Evolutionary conservation across 352 stramenopile species (phyloP), one percentile per base, ranked within the genome.

Genomic region (Plasmopara halstedii): DNA sequence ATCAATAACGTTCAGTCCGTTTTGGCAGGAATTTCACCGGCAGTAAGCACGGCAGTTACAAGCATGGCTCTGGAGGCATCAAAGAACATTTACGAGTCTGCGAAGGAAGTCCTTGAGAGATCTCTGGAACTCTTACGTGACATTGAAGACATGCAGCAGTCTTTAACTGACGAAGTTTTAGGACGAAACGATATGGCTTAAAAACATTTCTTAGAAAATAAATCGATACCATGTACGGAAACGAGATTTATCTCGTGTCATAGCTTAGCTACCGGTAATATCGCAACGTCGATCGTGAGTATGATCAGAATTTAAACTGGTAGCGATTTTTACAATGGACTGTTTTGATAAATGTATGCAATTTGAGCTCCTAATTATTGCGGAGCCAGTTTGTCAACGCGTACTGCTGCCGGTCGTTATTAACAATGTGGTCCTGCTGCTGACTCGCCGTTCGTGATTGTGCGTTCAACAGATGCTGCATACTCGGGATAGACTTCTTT

Each of bases 371-470:
- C 67, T 56, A 70, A 43, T 56, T 70, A 50, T 83, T 79, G 38
- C 62, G 64, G 44, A 88, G 58, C 77, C 77, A 88, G 35, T 64
- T 81, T 11, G 72, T 86, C 25, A 88, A 58, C 7, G 66, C 64
- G 47, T 76, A 85, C 39, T 82, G 70, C 21, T 65, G 64, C 18
- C 68, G 72, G 33, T 76, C 70, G 17, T 56, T 58, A 26, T 42
- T 59, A 18, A 44, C 22, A 25, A 42, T 22, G 32, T 53, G 58
- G 35, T 64, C 60, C 33, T 62, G 60, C 27, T 58, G 58, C 43
- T 62, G 62, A 43, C 48, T 45, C 10, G 54, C 51, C 54, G 27
- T 47, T 51, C 41, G 56, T 45, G 56, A 29, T 33, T 70, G 55
- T 39, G 66, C 43, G 37, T 65, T 73, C 38, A 78, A 57, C 42